Evolutionary conservation across 768 basidiomycete genomes (phyloP), one percentile per base, ranked within the genome.

Genomic region (Crucibulum laeve): DNA sequence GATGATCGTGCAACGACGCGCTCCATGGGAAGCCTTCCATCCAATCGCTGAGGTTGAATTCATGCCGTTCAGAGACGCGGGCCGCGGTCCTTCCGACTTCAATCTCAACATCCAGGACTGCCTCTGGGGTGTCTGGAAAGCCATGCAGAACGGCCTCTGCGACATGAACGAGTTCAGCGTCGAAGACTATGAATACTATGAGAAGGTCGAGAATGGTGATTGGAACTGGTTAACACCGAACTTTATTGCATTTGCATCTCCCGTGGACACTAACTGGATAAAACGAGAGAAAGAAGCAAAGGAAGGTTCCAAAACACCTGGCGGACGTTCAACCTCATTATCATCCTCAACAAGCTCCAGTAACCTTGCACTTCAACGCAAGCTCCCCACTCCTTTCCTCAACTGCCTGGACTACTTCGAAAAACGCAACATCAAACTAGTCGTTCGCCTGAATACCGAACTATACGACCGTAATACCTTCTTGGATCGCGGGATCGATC

Each of bases 361-460:
- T 47, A 73, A 72, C 48, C 71, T 74, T 15, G 85, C 88, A 6
- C 67, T 89, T 40, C 84, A 88, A 62, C 77, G 87, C 46, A 87
- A 89, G 59, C 70, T 91, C 11, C 79, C 85, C 3, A 78, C 77
- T 0, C 82, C 89, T 0, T 96, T 92, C 60, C 75, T 80, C 49
- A 96, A 94, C 57, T 96, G 94, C 54, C 70, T 99, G 43, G 86
- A 95, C 37, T 92, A 95, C 58, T 99, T 98, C 57, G 83, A 90
- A 63, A 83, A 85, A 56, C 79, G 81, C 47, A 80, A 83, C 43
- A 78, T 99, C 61, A 91, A 89, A 63, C 73, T 95, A 19, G 93
- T 99, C 36, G 84, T 99, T 44, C 87, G 96, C 45, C 67, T 97
- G 23, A 99, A 99, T 62, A 93, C 93, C 46, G 79, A 91, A 52